phyloP scores from a whole-genome alignment of 805 yeast species.

The Yamadazyma endophytica region DNA sequence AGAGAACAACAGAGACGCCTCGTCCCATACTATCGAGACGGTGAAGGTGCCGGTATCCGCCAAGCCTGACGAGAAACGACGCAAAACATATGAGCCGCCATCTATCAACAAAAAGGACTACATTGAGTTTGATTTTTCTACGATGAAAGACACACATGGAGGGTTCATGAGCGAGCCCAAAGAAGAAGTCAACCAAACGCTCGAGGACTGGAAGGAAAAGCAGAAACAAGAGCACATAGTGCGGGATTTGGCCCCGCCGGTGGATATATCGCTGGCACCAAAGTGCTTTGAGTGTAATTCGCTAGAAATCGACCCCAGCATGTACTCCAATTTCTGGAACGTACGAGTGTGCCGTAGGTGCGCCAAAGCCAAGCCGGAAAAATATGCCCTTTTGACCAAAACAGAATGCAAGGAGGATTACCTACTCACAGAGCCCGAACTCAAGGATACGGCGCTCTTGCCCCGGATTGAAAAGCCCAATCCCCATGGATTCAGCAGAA shows the following conservation, averaged over 20 bases:
- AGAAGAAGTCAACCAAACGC: conserved; percentile 13
- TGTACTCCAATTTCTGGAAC: conserved; percentile 63
- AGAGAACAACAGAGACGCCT: conserved; percentile 35
- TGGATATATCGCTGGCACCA: conserved; percentile 70
- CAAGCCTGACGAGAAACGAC: conserved; percentile 3
- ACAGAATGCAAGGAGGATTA: conserved; percentile 95
- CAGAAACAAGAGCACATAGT: conserved; percentile 36
- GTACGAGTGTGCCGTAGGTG: conserved; percentile 77
- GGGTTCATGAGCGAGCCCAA: conserved; percentile 57
- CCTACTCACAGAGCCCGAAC: conserved; percentile 88
- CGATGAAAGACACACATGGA: conserved; percentile 85
- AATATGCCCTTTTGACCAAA: conserved; percentile 85
- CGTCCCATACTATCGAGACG: conserved; percentile 10
- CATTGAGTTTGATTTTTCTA: conserved; percentile 82
- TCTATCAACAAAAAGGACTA: conserved; percentile 58
- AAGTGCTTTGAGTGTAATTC: conserved; percentile 81
- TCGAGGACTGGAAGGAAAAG: conserved; percentile 47
- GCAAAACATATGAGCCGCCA: conserved; percentile 15
- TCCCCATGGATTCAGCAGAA: conserved; percentile 89
- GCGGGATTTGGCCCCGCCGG: conserved; percentile 65
- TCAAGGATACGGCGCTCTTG: conserved; percentile 63
- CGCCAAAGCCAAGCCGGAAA: conserved; percentile 70
- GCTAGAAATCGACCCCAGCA: conserved; percentile 72
- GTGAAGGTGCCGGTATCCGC: conserved; percentile 8
- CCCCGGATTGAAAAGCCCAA: conserved; percentile 85